Conservation (phyloP, 176 grass and related monocot genomes). For the Carex scoparia region DNA sequence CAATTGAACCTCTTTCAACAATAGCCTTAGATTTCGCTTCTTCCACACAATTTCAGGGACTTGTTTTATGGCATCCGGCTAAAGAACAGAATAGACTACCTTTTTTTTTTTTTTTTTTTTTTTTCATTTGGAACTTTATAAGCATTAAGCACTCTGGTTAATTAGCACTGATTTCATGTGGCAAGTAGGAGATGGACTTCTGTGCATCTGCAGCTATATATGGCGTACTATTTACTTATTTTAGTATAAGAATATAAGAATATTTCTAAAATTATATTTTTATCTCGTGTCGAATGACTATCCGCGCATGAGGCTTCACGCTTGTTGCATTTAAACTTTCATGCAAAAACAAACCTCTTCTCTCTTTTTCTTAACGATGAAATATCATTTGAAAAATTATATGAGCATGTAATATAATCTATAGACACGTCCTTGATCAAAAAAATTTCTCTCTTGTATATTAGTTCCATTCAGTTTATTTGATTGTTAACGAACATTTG, state of each 20-base stretch:
- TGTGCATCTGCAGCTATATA: background rate
- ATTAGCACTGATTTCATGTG: background rate
- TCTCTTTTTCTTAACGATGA: background rate
- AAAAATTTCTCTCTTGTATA: no score
- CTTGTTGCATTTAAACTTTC: background rate
- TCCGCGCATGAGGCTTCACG: background rate
- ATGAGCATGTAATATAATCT: no score
- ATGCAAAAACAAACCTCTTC: background rate
- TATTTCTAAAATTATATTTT: background rate
- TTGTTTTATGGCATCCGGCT: background rate
- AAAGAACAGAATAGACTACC: background rate
- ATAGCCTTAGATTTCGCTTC: background rate
- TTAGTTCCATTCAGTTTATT: no score
- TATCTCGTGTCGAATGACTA: background rate
- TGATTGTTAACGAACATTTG: no score
- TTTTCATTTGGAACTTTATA: background rate
- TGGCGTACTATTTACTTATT: background rate
- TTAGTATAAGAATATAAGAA: background rate
- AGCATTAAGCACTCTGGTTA: background rate
- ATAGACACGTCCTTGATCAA: no score
- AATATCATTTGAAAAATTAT: no score
- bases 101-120: no score
- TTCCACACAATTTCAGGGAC: slow-evolving; percentile 12
- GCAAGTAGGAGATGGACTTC: background rate
- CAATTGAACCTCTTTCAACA: background rate